A percentile compares a stretch with the other conserved stretches of the same genome.
Evolutionary conservation across 179 eudicot genomes (phyloP).

Genomic region (Carnegiea gigantea): DNA sequence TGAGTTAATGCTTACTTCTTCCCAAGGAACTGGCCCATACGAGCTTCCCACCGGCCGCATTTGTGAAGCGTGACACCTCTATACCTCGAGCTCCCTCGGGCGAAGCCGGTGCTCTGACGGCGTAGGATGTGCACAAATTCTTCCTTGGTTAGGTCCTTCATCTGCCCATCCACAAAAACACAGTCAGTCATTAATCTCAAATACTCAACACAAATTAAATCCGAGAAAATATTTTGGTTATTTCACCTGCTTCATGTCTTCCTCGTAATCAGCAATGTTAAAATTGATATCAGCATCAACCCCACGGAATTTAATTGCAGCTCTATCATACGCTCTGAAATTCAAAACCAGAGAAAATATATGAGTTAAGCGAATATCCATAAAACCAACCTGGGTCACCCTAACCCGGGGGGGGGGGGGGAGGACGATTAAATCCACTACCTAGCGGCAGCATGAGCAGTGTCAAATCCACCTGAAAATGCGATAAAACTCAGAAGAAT

Average conservation of each 20-base stretch:
- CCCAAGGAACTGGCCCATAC: conserved; percentile 61
- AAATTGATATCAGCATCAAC: conserved; percentile 77
- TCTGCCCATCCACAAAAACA: conserved; percentile 31
- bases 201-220: background rate
- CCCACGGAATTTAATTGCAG: conserved; percentile 67
- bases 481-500: background rate
- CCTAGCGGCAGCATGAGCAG: conserved; percentile 76
- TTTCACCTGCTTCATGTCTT: conserved; percentile 59
- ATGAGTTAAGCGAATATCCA: background rate
- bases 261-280: conserved; percentile 53
- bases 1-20: conserved; percentile 15
- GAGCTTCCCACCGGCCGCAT: conserved; percentile 77
- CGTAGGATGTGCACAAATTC: conserved; percentile 71
- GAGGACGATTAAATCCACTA: conserved; percentile 16
- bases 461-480: conserved; percentile 60
- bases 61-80: conserved; percentile 74
- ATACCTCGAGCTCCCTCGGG: conserved; percentile 64
- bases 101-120: conserved; percentile 63
- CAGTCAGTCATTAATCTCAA: background rate
- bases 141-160: conserved; percentile 50
- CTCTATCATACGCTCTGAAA: conserved; percentile 70
- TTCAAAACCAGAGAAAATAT: background rate
- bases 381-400: background rate
- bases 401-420: too few species aligned
- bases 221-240: background rate